A percentile compares a stretch with the other conserved stretches of the same genome.
These are phyloP conservation scores for Sindora glabra DNA, from an alignment of 306 rosid genomes.

Conservation along the genomic window DNA sequence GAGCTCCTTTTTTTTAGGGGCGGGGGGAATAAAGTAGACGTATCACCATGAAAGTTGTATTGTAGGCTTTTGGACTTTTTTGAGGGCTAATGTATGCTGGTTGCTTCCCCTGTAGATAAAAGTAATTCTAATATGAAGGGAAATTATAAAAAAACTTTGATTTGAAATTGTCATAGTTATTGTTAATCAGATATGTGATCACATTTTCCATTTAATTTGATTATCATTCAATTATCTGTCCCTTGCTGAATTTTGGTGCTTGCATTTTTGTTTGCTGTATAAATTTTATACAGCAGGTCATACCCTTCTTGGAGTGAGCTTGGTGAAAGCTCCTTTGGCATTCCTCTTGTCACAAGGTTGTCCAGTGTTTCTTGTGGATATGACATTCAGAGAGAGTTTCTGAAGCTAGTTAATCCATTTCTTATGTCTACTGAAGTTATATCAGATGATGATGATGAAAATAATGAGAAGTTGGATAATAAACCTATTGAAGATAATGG, in stretches of 20 bases:
- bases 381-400: slow-evolving; percentile 43
- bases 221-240: neutral
- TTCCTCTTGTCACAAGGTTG: slow-evolving; percentile 63
- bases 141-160: too few species aligned
- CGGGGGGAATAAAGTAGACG: too few species aligned
- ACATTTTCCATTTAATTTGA: slow-evolving; percentile 4
- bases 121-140: too few species aligned
- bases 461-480: slow-evolving; percentile 21
- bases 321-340: slow-evolving; percentile 30
- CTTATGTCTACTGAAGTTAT: slow-evolving; percentile 27
- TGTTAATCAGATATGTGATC: slow-evolving; percentile 1
- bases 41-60: too few species aligned
- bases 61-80: too few species aligned
- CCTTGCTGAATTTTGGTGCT: slow-evolving; percentile 9
- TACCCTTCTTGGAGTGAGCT: slow-evolving; percentile 22
- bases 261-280: slow-evolving; percentile 8
- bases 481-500: slow-evolving; percentile 40
- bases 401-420: slow-evolving; percentile 54
- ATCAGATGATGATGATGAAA: slow-evolving; percentile 23
- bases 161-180: too few species aligned
- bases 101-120: too few species aligned
- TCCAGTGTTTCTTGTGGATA: slow-evolving; percentile 35
- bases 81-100: too few species aligned
- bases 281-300: slow-evolving; percentile 20
- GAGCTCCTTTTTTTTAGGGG: too few species aligned